Conservation (phyloP, 1,284 basidiomycete genomes). For the Microbotryomycetes sp. region DNA sequence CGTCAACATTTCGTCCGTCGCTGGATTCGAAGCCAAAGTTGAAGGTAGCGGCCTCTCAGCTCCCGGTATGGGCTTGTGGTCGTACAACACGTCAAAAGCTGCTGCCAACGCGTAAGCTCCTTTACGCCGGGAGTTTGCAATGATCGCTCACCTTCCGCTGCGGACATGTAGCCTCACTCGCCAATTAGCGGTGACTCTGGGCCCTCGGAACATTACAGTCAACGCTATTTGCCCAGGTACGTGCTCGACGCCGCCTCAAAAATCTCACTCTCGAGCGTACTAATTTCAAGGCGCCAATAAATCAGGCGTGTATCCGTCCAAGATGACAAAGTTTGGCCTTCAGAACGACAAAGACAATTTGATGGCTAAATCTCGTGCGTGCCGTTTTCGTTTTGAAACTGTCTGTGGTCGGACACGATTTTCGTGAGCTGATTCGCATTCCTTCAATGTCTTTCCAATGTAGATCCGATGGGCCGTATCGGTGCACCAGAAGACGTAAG, state of each 20-base stretch:
- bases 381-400: neutral
- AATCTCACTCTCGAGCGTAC: too few species aligned
- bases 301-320: constrained; percentile 68
- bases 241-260: constrained; percentile 14
- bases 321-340: constrained; percentile 75
- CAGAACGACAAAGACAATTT: constrained; percentile 52
- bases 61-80: constrained; percentile 62
- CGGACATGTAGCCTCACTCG: constrained; percentile 2
- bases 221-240: constrained; percentile 74
- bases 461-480: constrained; percentile 34
- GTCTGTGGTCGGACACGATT: neutral
- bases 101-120: constrained; percentile 7
- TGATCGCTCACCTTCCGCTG: constrained; percentile 49
- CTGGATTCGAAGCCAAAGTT: constrained; percentile 53
- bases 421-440: neutral
- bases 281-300: too few species aligned
- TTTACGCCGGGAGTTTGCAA: neutral
- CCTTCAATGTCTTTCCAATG: neutral
- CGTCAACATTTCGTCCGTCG: constrained; percentile 71
- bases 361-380: constrained; percentile 5
- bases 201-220: constrained; percentile 49
- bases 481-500: constrained; percentile 41
- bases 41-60: constrained; percentile 49
- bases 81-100: constrained; percentile 28
- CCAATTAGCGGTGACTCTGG: neutral